phyloP scores from a whole-genome alignment of 2,329 filamentous ascomycete genomes.

The Aureobasidium sp. region DNA sequence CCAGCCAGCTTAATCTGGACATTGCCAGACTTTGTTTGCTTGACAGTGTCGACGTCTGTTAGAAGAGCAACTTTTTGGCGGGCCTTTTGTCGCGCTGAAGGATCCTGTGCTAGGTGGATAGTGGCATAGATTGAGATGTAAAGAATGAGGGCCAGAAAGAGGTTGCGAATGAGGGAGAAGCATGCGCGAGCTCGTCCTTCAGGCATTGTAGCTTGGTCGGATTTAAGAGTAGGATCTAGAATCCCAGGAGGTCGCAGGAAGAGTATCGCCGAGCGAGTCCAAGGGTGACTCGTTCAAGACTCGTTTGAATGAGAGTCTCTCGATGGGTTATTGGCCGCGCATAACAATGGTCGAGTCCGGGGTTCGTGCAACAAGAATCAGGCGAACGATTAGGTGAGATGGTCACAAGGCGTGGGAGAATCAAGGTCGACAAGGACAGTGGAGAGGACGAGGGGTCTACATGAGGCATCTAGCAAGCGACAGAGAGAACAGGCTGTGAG shows the following conservation, averaged over 20 bases:
- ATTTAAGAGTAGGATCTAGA: no score
- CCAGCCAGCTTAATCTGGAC: conserved; percentile 37
- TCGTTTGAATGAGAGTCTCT: neutral
- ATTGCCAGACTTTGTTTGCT: conserved; percentile 31
- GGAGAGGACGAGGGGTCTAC: neutral
- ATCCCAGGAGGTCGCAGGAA: neutral
- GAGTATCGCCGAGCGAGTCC: neutral
- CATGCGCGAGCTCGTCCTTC: conserved; percentile 9
- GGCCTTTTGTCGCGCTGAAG: conserved; percentile 31
- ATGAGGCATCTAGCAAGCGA: neutral
- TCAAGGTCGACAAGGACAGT: neutral
- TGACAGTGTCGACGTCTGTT: conserved; percentile 32
- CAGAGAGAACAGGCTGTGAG: neutral
- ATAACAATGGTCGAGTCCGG: neutral
- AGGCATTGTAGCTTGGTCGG: neutral
- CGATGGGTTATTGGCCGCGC: neutral
- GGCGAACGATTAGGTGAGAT: neutral
- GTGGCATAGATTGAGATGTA: conserved; percentile 36
- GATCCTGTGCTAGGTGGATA: conserved; percentile 35
- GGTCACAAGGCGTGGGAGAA: neutral
- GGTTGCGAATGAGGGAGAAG: conserved; percentile 30
- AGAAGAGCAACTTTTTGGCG: conserved; percentile 36
- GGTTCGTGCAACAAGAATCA: neutral
- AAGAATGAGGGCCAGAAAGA: conserved; percentile 34
- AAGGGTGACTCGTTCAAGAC: no score